phyloP scores from a whole-genome alignment of 257 asterid genomes.

The Rubia yunnanensis region DNA sequence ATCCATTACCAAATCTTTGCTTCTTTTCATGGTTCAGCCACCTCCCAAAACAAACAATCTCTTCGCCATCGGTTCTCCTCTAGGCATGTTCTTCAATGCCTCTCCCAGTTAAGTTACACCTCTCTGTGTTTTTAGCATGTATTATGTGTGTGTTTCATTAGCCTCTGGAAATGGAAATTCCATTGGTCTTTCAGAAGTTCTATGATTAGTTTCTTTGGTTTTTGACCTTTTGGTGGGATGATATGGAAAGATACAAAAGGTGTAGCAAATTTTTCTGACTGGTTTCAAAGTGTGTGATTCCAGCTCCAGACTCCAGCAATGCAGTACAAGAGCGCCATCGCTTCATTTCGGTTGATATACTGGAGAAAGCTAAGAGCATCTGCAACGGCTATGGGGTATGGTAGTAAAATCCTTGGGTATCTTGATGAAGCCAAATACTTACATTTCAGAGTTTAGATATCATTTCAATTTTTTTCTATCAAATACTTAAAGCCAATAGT shows the following conservation, averaged over 20 bases:
- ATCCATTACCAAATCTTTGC: slow-evolving; percentile 19
- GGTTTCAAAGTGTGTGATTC: neutral
- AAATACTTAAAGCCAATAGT: too few relatives aligned
- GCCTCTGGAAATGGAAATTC: neutral
- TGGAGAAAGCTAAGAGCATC: slow-evolving; percentile 21
- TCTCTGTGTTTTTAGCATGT: neutral
- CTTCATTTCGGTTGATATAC: slow-evolving; percentile 9
- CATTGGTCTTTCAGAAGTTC: neutral
- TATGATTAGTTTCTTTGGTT: too few relatives aligned
- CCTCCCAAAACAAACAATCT: slow-evolving; percentile 2
- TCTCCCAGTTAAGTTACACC: slow-evolving; percentile 14
- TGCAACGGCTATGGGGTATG: slow-evolving; percentile 19
- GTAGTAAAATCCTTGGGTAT: neutral
- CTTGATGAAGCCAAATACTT: too few relatives aligned
- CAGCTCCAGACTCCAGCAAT: slow-evolving; percentile 14
- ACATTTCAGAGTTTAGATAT: too few relatives aligned
- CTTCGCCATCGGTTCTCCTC: slow-evolving; percentile 6
- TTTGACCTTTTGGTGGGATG: too few relatives aligned
- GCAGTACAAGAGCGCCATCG: slow-evolving; percentile 18
- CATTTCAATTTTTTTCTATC: too few relatives aligned
- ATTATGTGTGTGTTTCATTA: neutral
- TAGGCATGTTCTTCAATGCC: slow-evolving; percentile 11
- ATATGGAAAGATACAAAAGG: too few relatives aligned
- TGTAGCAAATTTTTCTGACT: neutral
- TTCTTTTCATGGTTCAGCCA: slow-evolving; percentile 46